Conservation (phyloP, 345 rosid species). For the Hypericum androsaemum region DNA sequence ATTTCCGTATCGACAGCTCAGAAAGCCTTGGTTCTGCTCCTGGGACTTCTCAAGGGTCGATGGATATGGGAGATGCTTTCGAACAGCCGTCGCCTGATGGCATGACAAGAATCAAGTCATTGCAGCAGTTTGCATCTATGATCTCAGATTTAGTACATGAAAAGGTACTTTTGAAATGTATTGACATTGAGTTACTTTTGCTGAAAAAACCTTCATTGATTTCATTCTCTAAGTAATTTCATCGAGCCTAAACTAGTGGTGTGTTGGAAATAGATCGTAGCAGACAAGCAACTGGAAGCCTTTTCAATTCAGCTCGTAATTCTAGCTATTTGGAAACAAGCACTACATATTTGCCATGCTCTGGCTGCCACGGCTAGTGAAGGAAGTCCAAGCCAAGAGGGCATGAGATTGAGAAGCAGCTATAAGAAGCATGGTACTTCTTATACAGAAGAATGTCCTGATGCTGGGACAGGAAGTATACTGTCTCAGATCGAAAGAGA, state of each 20-base stretch:
- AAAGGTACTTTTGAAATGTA: constrained; percentile 37
- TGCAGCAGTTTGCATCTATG: constrained; percentile 63
- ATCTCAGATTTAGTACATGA: constrained; percentile 53
- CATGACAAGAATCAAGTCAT: constrained; percentile 68
- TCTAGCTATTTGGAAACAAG: constrained; percentile 96
- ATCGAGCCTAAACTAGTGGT: constrained; percentile 8
- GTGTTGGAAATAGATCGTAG: constrained; percentile 37
- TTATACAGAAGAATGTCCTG: constrained; percentile 28
- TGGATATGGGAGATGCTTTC: constrained; percentile 55
- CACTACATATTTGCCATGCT: constrained; percentile 81
- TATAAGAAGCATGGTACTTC: constrained; percentile 40
- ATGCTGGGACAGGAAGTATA: constrained; percentile 34
- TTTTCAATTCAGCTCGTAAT: constrained; percentile 88
- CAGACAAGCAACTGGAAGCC: constrained; percentile 54
- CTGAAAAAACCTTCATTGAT: constrained; percentile 4
- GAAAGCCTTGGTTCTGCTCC: constrained; percentile 58
- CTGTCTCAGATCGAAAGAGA: constrained; percentile 61
- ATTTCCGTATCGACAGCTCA: constrained; percentile 40
- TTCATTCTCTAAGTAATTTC: background rate
- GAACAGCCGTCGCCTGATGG: constrained; percentile 66
- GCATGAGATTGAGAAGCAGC: constrained; percentile 34
- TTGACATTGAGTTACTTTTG: constrained; percentile 5
- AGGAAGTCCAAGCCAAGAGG: constrained; percentile 64
- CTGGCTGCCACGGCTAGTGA: constrained; percentile 83
- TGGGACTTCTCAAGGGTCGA: constrained; percentile 74